These are phyloP conservation scores for Aspergillus fumigatiaffinis DNA, from an alignment of 2,329 filamentous ascomycete genomes.

Conservation along the genomic window DNA sequence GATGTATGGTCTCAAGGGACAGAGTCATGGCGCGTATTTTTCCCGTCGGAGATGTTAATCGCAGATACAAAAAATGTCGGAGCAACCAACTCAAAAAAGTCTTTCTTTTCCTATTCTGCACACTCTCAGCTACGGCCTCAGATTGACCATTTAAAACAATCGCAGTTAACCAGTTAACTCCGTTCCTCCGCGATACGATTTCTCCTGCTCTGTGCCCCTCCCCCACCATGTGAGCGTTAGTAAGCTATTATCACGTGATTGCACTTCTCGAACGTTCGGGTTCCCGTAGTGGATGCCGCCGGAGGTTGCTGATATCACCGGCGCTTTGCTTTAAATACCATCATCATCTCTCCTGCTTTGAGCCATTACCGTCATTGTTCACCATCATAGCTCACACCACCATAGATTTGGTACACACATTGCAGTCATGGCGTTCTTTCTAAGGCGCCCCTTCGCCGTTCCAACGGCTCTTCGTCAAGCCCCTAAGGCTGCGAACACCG, in stretches of 20 bases:
- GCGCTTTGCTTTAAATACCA: constrained; percentile 17
- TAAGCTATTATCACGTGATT: constrained; percentile 14
- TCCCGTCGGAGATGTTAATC: not conserved
- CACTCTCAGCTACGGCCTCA: not conserved
- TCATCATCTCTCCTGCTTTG: constrained; percentile 4
- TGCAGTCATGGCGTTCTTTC: constrained; percentile 58
- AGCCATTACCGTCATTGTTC: not conserved
- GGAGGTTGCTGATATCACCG: constrained; percentile 25
- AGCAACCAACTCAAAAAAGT: not conserved
- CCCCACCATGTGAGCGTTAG: constrained; percentile 13
- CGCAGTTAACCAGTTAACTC: not conserved
- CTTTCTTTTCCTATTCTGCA: not conserved
- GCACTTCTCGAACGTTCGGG: constrained; percentile 37
- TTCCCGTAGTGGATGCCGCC: constrained; percentile 19
- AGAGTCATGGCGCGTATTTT: constrained; percentile 23
- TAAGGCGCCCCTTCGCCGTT: constrained; percentile 62
- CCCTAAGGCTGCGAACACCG: constrained; percentile 45
- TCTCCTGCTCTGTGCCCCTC: constrained; percentile 7
- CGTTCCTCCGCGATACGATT: not conserved
- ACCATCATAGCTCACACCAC: constrained; percentile 3
- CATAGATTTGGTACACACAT: constrained; percentile 7
- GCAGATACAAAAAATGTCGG: not conserved
- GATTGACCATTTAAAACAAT: not conserved
- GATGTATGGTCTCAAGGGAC: constrained; percentile 60
- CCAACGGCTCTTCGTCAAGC: constrained; percentile 56